Evolutionary conservation across 1,284 basidiomycete species (phyloP), one percentile per base, ranked within the genome.

Genomic region (Marasmius tenuissimus): DNA sequence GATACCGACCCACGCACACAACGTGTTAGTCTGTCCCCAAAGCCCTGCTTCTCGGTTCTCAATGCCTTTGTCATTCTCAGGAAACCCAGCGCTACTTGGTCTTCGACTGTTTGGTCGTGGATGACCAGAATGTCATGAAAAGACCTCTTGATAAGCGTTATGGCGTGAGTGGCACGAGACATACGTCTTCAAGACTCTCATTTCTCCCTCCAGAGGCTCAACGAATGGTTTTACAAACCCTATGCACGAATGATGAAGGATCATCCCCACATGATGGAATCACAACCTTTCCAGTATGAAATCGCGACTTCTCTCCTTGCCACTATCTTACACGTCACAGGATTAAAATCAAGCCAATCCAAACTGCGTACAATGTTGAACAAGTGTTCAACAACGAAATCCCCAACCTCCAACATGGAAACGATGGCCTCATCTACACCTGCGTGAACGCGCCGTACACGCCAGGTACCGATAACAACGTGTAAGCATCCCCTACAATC

Each of bases 391-490:
- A 83, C 51, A 81, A 90, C 53, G 91, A 94, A 63, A 91, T 99
- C 42, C 94, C 96, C 2, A 83, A 82, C n/a, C 79, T 99, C 3
- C 88, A 95, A 66, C 97, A 99, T 71, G 95, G 89, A 5, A 97
- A 93, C 68, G 97, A 99, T 70, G 97, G 97, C 0, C 85, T 99
- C 62, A 98, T 99, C 69, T 99, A 98, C 72, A 99, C 97, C 0
- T 93, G 93, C 70, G 92, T 92, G 9, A 91, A 87, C 71, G 87
- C 93, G 5, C 87, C 87, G 0, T 99, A 99, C 69, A 81, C 85
- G 3, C 81, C 92, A n/a, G 97, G 94, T 0, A 99, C 97, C 10
- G 97, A 99, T 72, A 76, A 78, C 6, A 94, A 94, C 66, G 96
- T 99, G 96, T 97, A 63, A 67, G 89, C 76, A 14, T 33, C 18